Evolutionary conservation across 495 filamentous ascomycete species (phyloP), one percentile per base, ranked within the genome.

Genomic region (Pseudoneurospora amorphoporcata): DNA sequence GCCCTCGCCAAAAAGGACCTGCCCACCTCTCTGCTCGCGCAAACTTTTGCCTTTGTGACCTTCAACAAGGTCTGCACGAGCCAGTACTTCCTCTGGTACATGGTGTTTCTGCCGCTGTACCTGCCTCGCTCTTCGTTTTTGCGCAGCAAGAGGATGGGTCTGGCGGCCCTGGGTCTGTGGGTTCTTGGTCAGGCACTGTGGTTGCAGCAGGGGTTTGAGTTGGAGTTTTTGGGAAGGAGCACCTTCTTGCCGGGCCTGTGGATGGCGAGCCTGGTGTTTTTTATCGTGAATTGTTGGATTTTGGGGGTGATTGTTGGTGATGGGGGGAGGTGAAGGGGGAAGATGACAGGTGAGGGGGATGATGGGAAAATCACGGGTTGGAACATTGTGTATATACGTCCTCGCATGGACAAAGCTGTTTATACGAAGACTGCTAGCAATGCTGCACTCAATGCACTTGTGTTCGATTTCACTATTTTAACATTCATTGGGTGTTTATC

Each of bases 41-140:
- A 99, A 82, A 98, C 96, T 0, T 97, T 98, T 79, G 92, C 95
- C 0, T 99, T 99, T 81, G 95, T 98, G 7, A 89, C 92, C 6
- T 98, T 97, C 72, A 99, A 99, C 79, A 99, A 99, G 84, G 95
- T 99, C 19, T 97, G 94, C 86, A 99, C 95, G 2, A 95, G 92
- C 77, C 95, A 98, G 94, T 99, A 99, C 78, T 98, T 98, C 79
- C 87, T 99, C 72, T 99, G 95, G 95, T 98, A 99, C 81, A 89
- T 97, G 75, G 87, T 97, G 72, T 90, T 99, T 72, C 87, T 98
- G 17, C 95, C 95, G 0, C 90, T 98, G 58, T 97, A 98, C 79
- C 89, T 99, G 0, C 93, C 95, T 0, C 82, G 80, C 7, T 97
- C 94, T 0, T 91, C 90, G 2, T 85, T 98, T 14, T 82, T 97